Percentiles rank a stretch among this genome's conserved stretches.
Conservation (phyloP, 805 yeast genomes). For the Candida corydali region DNA sequence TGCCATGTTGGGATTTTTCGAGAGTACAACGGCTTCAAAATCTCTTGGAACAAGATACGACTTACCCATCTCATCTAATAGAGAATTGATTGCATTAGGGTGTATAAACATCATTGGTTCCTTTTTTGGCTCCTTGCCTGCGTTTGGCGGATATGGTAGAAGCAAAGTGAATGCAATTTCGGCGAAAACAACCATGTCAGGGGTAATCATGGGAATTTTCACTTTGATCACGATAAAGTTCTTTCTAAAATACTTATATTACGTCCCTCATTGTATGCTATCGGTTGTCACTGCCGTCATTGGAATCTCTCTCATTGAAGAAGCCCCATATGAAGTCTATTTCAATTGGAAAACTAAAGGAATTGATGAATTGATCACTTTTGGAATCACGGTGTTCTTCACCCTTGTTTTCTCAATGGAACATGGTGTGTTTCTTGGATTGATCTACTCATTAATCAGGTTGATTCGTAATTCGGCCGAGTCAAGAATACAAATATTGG, state of each 20-base stretch:
- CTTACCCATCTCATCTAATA: slow-evolving; percentile 72
- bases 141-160: slow-evolving; percentile 95
- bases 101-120: slow-evolving; percentile 63
- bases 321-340: slow-evolving; percentile 71
- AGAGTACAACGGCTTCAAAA: slow-evolving; percentile 89
- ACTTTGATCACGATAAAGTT: slow-evolving; percentile 63
- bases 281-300: slow-evolving; percentile 78
- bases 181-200: slow-evolving; percentile 82
- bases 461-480: slow-evolving; percentile 47
- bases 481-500: slow-evolving; percentile 43
- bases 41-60: slow-evolving; percentile 74
- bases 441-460: slow-evolving; percentile 71
- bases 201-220: slow-evolving; percentile 73
- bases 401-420: slow-evolving; percentile 64
- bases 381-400: slow-evolving; percentile 34
- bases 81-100: slow-evolving; percentile 91
- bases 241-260: slow-evolving; percentile 60
- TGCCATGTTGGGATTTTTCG: slow-evolving; percentile 87
- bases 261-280: slow-evolving; percentile 73
- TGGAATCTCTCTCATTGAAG: slow-evolving; percentile 63
- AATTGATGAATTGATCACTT: slow-evolving; percentile 62
- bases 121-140: slow-evolving; percentile 70
- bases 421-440: slow-evolving; percentile 86
- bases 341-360: slow-evolving; percentile 77
- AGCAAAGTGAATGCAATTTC: slow-evolving; percentile 83